Percentiles rank a stretch among this genome's conserved stretches.
These are phyloP conservation scores for Chlamydomonas asymmetrica DNA, from an alignment of 139 green algal genomes.

Conservation along the genomic window DNA sequence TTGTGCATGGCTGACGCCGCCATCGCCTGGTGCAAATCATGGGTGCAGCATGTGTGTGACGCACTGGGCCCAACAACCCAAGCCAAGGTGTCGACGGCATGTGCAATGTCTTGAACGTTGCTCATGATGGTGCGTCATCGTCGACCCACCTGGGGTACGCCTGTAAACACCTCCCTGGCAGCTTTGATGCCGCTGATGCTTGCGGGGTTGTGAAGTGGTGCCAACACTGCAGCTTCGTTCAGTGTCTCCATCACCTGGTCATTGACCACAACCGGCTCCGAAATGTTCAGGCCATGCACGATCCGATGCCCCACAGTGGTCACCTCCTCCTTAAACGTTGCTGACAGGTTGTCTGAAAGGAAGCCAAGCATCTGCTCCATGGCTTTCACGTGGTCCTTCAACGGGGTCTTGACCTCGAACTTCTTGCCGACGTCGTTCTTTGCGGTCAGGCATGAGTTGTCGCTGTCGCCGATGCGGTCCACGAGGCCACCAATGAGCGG, in stretches of 20 bases:
- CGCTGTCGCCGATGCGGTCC: slow-evolving; percentile 81
- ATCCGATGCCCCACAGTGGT: too few species aligned
- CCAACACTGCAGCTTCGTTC: slow-evolving; percentile 59
- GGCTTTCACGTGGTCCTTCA: slow-evolving; percentile 55
- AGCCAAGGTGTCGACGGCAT: too few species aligned
- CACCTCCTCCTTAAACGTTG: too few species aligned
- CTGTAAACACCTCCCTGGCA: slow-evolving; percentile 56
- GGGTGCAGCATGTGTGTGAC: too few species aligned
- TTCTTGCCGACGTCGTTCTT: too few species aligned
- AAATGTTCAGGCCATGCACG: slow-evolving; percentile 77
- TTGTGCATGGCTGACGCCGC: too few species aligned
- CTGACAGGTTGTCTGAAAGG: slow-evolving; percentile 44
- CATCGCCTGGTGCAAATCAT: too few species aligned
- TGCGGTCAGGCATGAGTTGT: too few species aligned
- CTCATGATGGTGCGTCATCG: too few species aligned
- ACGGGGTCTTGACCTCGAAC: slow-evolving; percentile 20
- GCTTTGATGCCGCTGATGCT: slow-evolving; percentile 72
- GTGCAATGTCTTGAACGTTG: too few species aligned
- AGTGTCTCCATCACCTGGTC: slow-evolving; percentile 58
- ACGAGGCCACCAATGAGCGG: slow-evolving; percentile 59
- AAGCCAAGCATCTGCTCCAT: slow-evolving; percentile 60
- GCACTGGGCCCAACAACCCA: too few species aligned
- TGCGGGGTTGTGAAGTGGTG: slow-evolving; percentile 88
- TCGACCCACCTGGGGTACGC: slow-evolving; percentile 74
- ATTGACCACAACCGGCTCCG: slow-evolving; percentile 46